Percentiles rank a stretch among this genome's conserved stretches.
Evolutionary conservation across 495 filamentous ascomycete genomes (phyloP).

Genomic region (Hyphodiscus hymeniophilus): DNA sequence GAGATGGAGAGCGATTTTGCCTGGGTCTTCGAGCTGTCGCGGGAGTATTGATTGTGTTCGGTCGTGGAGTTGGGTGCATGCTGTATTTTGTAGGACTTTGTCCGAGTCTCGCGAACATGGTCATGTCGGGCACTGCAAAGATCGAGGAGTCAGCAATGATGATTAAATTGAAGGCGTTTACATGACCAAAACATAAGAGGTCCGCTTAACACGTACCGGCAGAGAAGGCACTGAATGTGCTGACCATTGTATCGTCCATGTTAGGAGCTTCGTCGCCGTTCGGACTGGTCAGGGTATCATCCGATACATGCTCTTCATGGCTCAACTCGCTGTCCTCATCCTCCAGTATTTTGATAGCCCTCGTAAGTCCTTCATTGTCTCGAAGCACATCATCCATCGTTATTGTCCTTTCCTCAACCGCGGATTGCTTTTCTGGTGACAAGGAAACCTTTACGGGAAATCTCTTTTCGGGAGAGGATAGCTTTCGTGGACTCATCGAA

Average conservation of each 20-base stretch:
- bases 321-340: conserved; percentile 28
- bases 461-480: conserved; percentile 40
- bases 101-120: conserved; percentile 66
- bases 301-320: conserved; percentile 5
- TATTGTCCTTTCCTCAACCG: conserved; percentile 18
- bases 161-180: too few species aligned
- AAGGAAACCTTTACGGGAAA: conserved; percentile 43
- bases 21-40: conserved; percentile 25
- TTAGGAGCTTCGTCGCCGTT: conserved; percentile 27
- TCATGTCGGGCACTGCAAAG: conserved; percentile 64
- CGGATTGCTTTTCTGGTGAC: conserved; percentile 16
- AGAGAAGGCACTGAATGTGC: conserved; percentile 80
- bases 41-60: conserved; percentile 16
- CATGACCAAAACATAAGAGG: too few species aligned
- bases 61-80: conserved; percentile 20
- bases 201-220: conserved; percentile 37
- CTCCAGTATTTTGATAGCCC: conserved; percentile 45
- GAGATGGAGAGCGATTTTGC: conserved; percentile 13
- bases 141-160: too few species aligned
- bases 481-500: conserved; percentile 35
- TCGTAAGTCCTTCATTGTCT: conserved; percentile 31
- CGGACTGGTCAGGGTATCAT: conserved; percentile 10
- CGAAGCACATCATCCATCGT: conserved; percentile 27
- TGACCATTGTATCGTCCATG: conserved; percentile 73
- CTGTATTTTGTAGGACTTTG: conserved; percentile 42